Evolutionary conservation across 176 grass and related monocot species (phyloP), one percentile per base, ranked within the genome.

Genomic region (Triticum turgidum): DNA sequence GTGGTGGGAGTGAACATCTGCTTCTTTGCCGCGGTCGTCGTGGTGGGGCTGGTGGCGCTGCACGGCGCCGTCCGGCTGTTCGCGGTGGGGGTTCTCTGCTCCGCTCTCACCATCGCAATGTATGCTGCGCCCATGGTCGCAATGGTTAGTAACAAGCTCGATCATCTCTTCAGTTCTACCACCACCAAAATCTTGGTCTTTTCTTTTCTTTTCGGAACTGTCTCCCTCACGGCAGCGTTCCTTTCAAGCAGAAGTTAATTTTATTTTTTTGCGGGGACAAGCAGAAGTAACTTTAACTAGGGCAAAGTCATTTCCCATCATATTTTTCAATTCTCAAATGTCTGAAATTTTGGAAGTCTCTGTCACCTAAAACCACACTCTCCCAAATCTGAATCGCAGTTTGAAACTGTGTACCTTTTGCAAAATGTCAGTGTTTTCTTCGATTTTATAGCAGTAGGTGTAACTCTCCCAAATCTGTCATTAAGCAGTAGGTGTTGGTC

Each of bases 31-130:
- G 77, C 85, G 20, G 90, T 92, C 49, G 77, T 94, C 56, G 39
- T 80, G 56, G 73, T 90, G 64, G 73, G 77, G 25, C 77, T 86
- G 17, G 10, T 77, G 30, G 79, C 34, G 9, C 13, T 97, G 34
- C 90, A 94, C 68, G 92, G 88, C 21, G 80, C 80, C 85, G 69
- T 68, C 7, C 82, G 90, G 38, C 80, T 97, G 11, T 30, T 89
- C 18, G 83, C 67, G 2, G 76, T 94, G 24, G 94, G 94, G 2
- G 3, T 90, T 41, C 35, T 97, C 5, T 94, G 92, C 89, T 81
- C 88, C 21, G 78, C 80, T 54, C 87, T 97, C 4, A 97, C 89
- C 5, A 89, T 97, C 5, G 81, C 82, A 41, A 94, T 94, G 94
- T 92, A 97, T 76, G 92, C 86, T 1, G 84, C 94, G 4, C 94